Percentiles rank a stretch among this genome's conserved stretches.
These are phyloP conservation scores for Ilex paraguariensis DNA, from an alignment of 305 asterid species.

Conservation along the genomic window DNA sequence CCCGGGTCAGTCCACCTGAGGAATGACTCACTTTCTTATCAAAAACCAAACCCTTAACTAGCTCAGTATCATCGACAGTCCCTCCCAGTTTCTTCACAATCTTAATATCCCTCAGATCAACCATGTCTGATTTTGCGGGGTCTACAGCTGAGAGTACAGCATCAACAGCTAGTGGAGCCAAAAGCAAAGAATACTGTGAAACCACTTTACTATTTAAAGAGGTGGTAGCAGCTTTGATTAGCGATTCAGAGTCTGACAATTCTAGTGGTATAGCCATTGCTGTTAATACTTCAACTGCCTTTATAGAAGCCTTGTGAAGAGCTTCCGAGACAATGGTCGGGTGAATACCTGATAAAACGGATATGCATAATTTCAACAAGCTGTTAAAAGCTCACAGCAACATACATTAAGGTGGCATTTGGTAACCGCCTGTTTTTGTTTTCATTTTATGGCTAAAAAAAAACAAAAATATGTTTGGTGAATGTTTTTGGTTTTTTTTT, in stretches of 20 bases:
- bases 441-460: too few species aligned
- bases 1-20: slow-evolving; percentile 81
- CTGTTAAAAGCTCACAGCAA: too few species aligned
- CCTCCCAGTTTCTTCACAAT: slow-evolving; percentile 92
- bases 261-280: slow-evolving; percentile 96
- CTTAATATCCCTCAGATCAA: slow-evolving; percentile 81
- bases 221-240: slow-evolving; percentile 81
- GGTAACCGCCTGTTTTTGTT: too few species aligned
- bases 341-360: slow-evolving; percentile 60
- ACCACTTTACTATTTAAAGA: slow-evolving; percentile 90
- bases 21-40: slow-evolving; percentile 98
- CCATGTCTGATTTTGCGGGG: slow-evolving; percentile 79
- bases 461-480: too few species aligned
- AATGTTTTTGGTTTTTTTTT: too few species aligned
- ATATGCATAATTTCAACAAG: too few species aligned
- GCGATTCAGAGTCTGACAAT: slow-evolving; percentile 73
- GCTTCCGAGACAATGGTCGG: slow-evolving; percentile 85
- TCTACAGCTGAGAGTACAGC: slow-evolving; percentile 89
- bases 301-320: slow-evolving; percentile 66
- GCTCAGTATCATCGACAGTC: slow-evolving; percentile 91
- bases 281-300: slow-evolving; percentile 74
- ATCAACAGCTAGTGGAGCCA: slow-evolving; percentile 96
- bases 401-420: too few species aligned
- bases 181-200: slow-evolving; percentile 84
- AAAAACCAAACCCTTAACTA: slow-evolving; percentile 75